Evolutionary conservation across 495 filamentous ascomycete species (phyloP).

Genomic region (Aspergillus kassunensis): DNA sequence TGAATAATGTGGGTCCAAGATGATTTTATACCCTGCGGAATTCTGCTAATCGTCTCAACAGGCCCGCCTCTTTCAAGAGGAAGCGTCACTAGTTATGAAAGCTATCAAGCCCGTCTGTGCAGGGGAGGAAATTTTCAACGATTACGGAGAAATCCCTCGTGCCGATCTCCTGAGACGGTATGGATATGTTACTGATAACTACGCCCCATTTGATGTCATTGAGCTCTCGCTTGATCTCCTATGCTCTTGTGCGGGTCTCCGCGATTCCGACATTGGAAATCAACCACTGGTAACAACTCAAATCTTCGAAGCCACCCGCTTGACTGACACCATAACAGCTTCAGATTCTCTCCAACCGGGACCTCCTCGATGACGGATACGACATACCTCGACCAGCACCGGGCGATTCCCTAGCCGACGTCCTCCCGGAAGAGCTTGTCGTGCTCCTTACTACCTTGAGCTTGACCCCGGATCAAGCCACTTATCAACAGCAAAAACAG

Average conservation of each 20-base stretch:
- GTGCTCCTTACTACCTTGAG: constrained; percentile 44
- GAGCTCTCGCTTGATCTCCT: constrained; percentile 64
- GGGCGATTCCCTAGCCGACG: constrained; percentile 34
- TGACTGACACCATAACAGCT: constrained; percentile 23
- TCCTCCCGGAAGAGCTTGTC: constrained; percentile 47
- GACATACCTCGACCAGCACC: constrained; percentile 39
- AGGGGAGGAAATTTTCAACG: constrained; percentile 85
- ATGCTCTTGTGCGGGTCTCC: constrained; percentile 44
- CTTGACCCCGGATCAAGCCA: constrained; percentile 36
- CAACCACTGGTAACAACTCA: constrained; percentile 40
- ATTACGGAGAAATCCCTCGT: constrained; percentile 80
- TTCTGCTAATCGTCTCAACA: constrained; percentile 10
- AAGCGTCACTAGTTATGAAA: constrained; percentile 60
- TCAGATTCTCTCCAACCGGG: constrained; percentile 46
- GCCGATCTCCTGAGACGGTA: constrained; percentile 83
- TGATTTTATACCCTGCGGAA: constrained; percentile 9
- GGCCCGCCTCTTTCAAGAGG: constrained; percentile 69
- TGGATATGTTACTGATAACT: constrained; percentile 78
- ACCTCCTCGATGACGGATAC: constrained; percentile 53
- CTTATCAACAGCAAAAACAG: constrained; percentile 35
- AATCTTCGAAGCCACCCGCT: neutral
- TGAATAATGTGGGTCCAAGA: constrained; percentile 59
- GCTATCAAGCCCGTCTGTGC: constrained; percentile 59
- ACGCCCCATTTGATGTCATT: constrained; percentile 74
- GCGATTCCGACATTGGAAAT: constrained; percentile 35